Evolutionary conservation across 2,329 filamentous ascomycete species (phyloP), one percentile per base, ranked within the genome.

Genomic region (Curvularia hawaiiensis): DNA sequence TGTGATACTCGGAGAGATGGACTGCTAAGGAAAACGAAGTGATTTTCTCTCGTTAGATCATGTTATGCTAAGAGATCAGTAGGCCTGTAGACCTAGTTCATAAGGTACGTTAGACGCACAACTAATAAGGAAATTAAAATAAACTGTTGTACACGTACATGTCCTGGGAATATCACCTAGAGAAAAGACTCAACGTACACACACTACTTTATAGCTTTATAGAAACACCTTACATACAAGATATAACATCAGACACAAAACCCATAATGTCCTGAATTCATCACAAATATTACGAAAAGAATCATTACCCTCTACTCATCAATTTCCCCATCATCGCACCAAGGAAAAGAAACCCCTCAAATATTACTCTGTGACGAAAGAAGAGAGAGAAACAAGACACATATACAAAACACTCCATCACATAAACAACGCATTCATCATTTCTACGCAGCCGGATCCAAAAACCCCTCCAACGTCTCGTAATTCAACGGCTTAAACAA

Each of bases 401-500:
- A 35, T 12, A 35, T n/a, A 35, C 16, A 35, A 4, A 35, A 35
- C 33, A 16, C 5, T 31, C 30, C 26, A 28, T 4, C 30, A 31
- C 9, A 10, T 12, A 31, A 12, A 31, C 30, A 31, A 31, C 8
- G 10, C 30, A 31, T 11, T 9, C 30, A 2, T 11, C 10, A 31
- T 2, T 8, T 11, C 30, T 62, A 67, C 16, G 65, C 60, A 12
- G 62, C 65, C 48, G 67, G 64, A 60, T 73, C 71, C 31, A 75
- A 46, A 22, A 72, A 74, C 6, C 72, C 71, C 41, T 75, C 72
- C 28, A 74, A 43, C 1, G 60, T 65, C 50, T 77, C 74, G 52
- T 76, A 76, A 24, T 71, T 75, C 52, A 77, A 60, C 12, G 74
- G 72, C 52, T 62, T 68, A 46, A 77, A 75, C 30, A 77, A 50